These are phyloP conservation scores for Epichloe bromicola DNA, from an alignment of 2,329 filamentous ascomycete species.

Conservation along the genomic window DNA sequence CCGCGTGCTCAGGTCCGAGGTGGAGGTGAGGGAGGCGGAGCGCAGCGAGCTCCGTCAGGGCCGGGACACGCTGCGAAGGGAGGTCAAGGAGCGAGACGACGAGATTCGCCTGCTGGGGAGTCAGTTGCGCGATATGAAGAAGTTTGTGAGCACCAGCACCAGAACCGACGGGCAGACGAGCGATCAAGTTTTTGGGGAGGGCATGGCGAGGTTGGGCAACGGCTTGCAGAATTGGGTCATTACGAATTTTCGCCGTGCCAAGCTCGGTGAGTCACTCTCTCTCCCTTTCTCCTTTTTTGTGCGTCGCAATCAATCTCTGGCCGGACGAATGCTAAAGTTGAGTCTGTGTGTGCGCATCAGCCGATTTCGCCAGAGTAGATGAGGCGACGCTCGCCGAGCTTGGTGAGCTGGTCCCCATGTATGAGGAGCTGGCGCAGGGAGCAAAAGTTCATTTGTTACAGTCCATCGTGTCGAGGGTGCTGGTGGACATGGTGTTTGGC, in stretches of 20 bases:
- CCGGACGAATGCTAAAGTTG: neutral
- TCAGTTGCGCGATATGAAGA: constrained; percentile 56
- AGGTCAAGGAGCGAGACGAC: constrained; percentile 38
- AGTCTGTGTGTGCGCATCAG: neutral
- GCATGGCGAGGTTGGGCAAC: constrained; percentile 49
- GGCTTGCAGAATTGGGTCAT: constrained; percentile 65
- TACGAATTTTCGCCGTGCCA: constrained; percentile 51
- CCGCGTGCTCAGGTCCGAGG: constrained; percentile 35
- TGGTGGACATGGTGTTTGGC: constrained; percentile 49
- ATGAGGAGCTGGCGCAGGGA: constrained; percentile 37
- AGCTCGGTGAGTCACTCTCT: constrained; percentile 31
- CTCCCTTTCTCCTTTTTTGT: neutral
- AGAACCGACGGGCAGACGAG: constrained; percentile 46
- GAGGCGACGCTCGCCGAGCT: constrained; percentile 30
- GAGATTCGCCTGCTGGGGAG: constrained; percentile 40
- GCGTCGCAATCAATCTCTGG: neutral
- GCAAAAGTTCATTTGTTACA: constrained; percentile 51
- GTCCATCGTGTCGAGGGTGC: constrained; percentile 43
- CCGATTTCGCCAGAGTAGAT: constrained; percentile 31
- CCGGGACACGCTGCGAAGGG: constrained; percentile 32
- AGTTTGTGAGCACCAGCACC: constrained; percentile 56
- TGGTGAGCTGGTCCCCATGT: constrained; percentile 41
- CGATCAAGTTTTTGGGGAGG: constrained; percentile 55
- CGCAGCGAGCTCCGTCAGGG: constrained; percentile 36
- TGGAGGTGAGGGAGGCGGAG: constrained; percentile 33